Conservation (phyloP, 2,329 filamentous ascomycete genomes). For the Stachybotrys chartarum region DNA sequence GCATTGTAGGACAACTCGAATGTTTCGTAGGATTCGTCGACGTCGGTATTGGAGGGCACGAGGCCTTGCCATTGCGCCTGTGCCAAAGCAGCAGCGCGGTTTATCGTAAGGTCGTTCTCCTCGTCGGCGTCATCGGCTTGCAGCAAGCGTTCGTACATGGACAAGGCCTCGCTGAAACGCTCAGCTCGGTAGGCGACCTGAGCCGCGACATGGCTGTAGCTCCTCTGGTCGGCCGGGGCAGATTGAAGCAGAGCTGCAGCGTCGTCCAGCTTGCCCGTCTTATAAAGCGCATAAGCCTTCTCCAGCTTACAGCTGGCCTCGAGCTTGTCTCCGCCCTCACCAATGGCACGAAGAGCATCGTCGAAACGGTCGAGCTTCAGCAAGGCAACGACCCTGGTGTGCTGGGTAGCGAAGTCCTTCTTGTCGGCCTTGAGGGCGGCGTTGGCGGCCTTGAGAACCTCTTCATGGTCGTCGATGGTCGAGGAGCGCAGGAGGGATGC, state of each 20-base stretch:
- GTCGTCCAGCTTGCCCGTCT: slow-evolving; percentile 60
- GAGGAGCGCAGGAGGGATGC: slow-evolving; percentile 46
- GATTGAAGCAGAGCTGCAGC: slow-evolving; percentile 44
- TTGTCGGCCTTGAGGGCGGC: slow-evolving; percentile 10
- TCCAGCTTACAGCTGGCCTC: slow-evolving; percentile 58
- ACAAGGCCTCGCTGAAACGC: slow-evolving; percentile 59
- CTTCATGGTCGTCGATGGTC: slow-evolving; percentile 63
- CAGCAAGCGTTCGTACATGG: slow-evolving; percentile 55
- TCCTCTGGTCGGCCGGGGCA: slow-evolving; percentile 20
- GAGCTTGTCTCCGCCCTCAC: slow-evolving; percentile 54
- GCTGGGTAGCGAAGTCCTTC: slow-evolving; percentile 49
- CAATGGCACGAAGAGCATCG: slow-evolving; percentile 64
- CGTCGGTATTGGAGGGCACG: slow-evolving; percentile 29
- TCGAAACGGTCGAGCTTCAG: slow-evolving; percentile 45
- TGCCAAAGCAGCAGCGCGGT: slow-evolving; percentile 62
- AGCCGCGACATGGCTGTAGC: slow-evolving; percentile 49
- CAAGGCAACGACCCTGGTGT: slow-evolving; percentile 49
- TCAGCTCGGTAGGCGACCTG: slow-evolving; percentile 69
- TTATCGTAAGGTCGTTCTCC: slow-evolving; percentile 70
- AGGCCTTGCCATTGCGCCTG: slow-evolving; percentile 65
- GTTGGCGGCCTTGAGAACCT: slow-evolving; percentile 55
- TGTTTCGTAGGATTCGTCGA: slow-evolving; percentile 57
- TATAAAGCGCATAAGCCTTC: slow-evolving; percentile 78
- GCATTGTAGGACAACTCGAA: slow-evolving; percentile 81
- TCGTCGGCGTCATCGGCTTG: slow-evolving; percentile 46